Percentiles rank a stretch among this genome's conserved stretches.
phyloP scores from a whole-genome alignment of 2,329 filamentous ascomycete genomes.

The Penicillium sp. region DNA sequence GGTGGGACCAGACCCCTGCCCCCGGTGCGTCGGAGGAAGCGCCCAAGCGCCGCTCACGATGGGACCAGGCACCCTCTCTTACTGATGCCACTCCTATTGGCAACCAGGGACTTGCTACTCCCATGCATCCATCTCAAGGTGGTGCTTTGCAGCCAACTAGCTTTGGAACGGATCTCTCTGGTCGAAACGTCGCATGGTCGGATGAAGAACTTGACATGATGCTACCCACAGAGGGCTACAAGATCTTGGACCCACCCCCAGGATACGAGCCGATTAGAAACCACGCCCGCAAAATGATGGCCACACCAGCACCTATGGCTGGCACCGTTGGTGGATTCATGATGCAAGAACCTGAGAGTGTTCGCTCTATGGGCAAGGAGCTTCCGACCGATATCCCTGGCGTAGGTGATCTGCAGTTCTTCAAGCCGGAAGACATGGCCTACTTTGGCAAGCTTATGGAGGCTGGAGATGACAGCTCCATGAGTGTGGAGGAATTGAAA shows the following conservation, averaged over 20 bases:
- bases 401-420: constrained; percentile 93
- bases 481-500: constrained; percentile 94
- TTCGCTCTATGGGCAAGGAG: constrained; percentile 80
- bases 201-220: constrained; percentile 94
- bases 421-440: constrained; percentile 97
- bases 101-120: constrained; percentile 72
- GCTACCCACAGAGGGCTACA: constrained; percentile 89
- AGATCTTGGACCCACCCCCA: constrained; percentile 83
- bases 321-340: constrained; percentile 78
- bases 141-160: constrained; percentile 53
- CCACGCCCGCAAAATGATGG: constrained; percentile 71
- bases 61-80: constrained; percentile 80
- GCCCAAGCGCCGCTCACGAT: constrained; percentile 77
- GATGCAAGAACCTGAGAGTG: constrained; percentile 93
- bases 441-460: constrained; percentile 98
- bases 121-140: constrained; percentile 70
- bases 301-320: constrained; percentile 66
- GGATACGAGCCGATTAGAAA: constrained; percentile 85
- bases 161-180: constrained; percentile 80
- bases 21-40: constrained; percentile 58
- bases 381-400: constrained; percentile 94
- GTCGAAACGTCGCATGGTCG: constrained; percentile 77
- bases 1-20: constrained; percentile 83
- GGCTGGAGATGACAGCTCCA: constrained; percentile 83
- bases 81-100: constrained; percentile 70